Conservation (phyloP, 2,329 filamentous ascomycete genomes). For the Chaetomium olivaceum region DNA sequence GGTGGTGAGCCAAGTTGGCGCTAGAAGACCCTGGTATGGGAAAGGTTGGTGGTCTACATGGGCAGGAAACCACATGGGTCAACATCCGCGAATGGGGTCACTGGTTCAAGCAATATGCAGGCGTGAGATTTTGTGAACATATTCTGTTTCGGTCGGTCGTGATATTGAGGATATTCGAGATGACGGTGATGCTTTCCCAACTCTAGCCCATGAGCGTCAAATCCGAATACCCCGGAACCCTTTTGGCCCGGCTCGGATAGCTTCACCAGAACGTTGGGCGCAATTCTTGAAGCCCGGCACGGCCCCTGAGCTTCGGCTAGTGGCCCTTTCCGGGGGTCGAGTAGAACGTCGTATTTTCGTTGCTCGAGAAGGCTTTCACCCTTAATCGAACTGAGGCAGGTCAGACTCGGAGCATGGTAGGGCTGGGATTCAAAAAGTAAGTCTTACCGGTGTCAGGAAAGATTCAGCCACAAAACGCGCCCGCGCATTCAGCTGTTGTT, state of each 20-base stretch:
- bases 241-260: not conserved
- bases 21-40: not conserved
- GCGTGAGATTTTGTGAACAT: not conserved
- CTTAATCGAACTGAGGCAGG: conserved; percentile 33
- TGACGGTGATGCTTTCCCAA: not conserved
- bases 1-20: not conserved
- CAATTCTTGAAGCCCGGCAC: not conserved
- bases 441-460: conserved; percentile 75
- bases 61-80: not conserved
- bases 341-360: conserved; percentile 10
- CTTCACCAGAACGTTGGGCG: conserved; percentile 16
- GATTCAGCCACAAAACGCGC: conserved; percentile 98
- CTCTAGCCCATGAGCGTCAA: not conserved
- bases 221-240: not conserved
- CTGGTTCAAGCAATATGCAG: not conserved
- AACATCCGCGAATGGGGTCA: not conserved
- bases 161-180: not conserved
- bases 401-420: not conserved
- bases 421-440: not conserved
- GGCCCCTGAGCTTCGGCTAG: not conserved
- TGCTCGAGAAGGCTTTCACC: not conserved
- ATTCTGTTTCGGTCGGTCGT: not conserved
- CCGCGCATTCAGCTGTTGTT: conserved; percentile 79
- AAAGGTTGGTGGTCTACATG: not conserved
- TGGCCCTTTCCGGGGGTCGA: not conserved